Conservation (phyloP, 192 early-diverging fungal species). For the Coemansia guatemalensis region DNA sequence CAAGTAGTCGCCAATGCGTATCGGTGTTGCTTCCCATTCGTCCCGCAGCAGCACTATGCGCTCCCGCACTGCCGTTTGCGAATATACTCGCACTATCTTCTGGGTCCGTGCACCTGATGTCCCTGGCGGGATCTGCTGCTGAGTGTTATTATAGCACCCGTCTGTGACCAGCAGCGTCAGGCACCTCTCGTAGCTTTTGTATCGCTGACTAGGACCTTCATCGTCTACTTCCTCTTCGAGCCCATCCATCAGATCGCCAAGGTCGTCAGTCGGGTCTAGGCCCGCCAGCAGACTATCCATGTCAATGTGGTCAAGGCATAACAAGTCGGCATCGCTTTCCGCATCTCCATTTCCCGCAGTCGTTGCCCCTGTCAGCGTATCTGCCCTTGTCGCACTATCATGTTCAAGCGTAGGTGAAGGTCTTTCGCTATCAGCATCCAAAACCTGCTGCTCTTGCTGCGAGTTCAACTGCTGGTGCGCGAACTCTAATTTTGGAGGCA, state of each 20-base stretch:
- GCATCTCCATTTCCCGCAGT: not conserved
- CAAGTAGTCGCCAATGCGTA: constrained; percentile 66
- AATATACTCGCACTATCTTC: constrained; percentile 44
- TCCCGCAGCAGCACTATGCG: constrained; percentile 59
- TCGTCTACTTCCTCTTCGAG: constrained; percentile 12
- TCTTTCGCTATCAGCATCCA: not conserved
- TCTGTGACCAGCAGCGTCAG: constrained; percentile 39
- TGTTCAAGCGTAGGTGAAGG: not conserved
- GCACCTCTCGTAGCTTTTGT: constrained; percentile 32
- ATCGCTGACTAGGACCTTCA: constrained; percentile 7
- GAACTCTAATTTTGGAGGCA: not conserved
- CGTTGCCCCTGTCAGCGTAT: not conserved
- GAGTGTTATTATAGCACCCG: constrained; percentile 20
- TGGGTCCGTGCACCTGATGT: constrained; percentile 18
- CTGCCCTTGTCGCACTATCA: not conserved
- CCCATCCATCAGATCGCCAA: constrained; percentile 20
- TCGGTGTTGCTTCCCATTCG: constrained; percentile 63
- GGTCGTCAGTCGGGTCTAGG: constrained; percentile 16
- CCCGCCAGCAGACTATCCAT: constrained; percentile 33
- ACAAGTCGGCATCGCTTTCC: constrained; percentile 12
- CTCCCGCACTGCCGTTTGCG: constrained; percentile 37
- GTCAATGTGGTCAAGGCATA: constrained; percentile 35
- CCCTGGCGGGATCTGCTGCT: constrained; percentile 7
- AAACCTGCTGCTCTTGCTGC: not conserved
- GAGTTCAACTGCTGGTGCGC: not conserved